phyloP scores from a whole-genome alignment of 768 basidiomycete species.

The Gloeopeniophorella convolvens region DNA sequence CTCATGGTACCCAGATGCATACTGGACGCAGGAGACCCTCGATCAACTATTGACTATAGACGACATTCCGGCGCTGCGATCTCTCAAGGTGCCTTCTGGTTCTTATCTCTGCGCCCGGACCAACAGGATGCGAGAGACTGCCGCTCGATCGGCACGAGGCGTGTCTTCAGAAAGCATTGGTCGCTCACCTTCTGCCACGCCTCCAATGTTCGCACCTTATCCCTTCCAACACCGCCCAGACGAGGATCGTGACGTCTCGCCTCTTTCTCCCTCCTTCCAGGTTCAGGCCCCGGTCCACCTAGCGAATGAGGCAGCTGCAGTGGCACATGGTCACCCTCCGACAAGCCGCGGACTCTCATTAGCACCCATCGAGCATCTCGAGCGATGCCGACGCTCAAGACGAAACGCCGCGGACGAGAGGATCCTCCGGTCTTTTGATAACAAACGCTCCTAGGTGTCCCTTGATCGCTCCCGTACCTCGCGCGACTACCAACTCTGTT shows the following conservation, averaged over 20 bases:
- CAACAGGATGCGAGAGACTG: constrained; percentile 23
- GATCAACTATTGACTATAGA: constrained; percentile 53
- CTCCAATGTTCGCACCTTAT: constrained; percentile 2
- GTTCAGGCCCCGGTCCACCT: neutral
- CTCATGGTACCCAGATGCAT: constrained; percentile 49
- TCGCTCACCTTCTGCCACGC: neutral
- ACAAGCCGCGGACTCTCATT: constrained; percentile 6
- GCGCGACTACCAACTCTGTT: neutral
- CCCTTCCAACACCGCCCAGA: neutral
- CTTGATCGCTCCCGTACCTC: neutral
- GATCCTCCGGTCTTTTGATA: constrained; percentile 11
- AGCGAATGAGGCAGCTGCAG: neutral
- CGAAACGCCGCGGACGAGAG: constrained; percentile 15
- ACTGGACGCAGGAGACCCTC: constrained; percentile 61
- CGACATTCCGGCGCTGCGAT: constrained; percentile 47
- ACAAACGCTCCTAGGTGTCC: neutral
- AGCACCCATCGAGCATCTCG: constrained; percentile 15
- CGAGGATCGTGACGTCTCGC: neutral
- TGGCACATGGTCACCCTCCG: neutral
- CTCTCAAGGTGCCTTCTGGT: constrained; percentile 49
- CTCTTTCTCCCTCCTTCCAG: constrained; percentile 1
- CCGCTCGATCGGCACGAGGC: constrained; percentile 10
- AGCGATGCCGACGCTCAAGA: constrained; percentile 6
- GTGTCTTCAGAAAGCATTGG: constrained; percentile 2
- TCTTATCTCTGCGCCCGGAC: constrained; percentile 60